phyloP scores from a whole-genome alignment of 768 basidiomycete genomes.

The Termitomyces sp. region DNA sequence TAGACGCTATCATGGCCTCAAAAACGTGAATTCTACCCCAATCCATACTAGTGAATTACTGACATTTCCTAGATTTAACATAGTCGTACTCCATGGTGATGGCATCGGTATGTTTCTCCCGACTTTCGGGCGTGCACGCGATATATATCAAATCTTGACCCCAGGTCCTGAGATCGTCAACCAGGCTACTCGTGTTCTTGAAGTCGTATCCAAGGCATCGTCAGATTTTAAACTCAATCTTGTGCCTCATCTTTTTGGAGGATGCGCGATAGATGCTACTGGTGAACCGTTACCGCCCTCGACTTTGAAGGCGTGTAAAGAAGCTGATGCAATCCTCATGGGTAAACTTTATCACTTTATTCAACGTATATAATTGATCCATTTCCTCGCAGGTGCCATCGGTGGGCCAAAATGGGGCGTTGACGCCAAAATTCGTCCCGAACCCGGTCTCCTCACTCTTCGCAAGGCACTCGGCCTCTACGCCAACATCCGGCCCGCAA shows the following conservation, averaged over 20 bases:
- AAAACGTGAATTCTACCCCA: constrained; percentile 33
- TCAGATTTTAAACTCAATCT: constrained; percentile 68
- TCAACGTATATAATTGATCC: background rate
- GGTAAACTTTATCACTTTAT: constrained; percentile 41
- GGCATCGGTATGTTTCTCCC: constrained; percentile 71
- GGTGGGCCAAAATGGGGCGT: constrained; percentile 99
- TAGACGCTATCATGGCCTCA: constrained; percentile 26
- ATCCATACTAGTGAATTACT: background rate
- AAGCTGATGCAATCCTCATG: constrained; percentile 94
- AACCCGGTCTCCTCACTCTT: constrained; percentile 81
- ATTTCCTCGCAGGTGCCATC: constrained; percentile 64
- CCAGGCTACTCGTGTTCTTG: constrained; percentile 80
- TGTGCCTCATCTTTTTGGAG: constrained; percentile 79
- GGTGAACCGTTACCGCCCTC: constrained; percentile 82
- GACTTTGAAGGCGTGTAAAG: constrained; percentile 84
- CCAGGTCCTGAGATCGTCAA: constrained; percentile 84
- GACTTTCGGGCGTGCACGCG: background rate
- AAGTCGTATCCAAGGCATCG: constrained; percentile 59
- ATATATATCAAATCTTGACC: constrained; percentile 9
- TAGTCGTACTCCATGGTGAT: constrained; percentile 92
- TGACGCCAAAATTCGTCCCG: constrained; percentile 81
- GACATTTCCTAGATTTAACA: constrained; percentile 57
- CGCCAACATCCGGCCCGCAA: constrained; percentile 96
- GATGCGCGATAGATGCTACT: constrained; percentile 82
- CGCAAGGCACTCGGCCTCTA: constrained; percentile 93